A percentile compares a stretch with the other conserved stretches of the same genome.
phyloP scores from a whole-genome alignment of 2,329 filamentous ascomycete species.

The Aschersonia sp. region DNA sequence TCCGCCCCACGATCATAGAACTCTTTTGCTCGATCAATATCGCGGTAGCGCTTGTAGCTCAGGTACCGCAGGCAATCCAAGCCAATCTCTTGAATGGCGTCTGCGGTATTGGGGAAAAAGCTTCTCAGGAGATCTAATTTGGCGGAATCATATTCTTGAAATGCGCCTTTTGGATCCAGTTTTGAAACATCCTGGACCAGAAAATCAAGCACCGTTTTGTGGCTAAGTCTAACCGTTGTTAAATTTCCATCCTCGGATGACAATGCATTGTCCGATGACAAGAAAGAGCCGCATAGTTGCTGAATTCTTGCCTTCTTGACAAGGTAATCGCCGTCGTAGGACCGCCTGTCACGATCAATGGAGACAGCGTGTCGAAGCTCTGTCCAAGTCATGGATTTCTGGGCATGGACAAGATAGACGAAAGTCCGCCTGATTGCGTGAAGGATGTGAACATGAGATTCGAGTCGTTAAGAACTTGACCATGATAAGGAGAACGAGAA shows the following conservation, averaged over 20 bases:
- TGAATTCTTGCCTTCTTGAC: not conserved
- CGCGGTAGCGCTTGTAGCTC: not conserved
- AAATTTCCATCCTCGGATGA: not conserved
- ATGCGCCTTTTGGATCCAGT: not conserved
- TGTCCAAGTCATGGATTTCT: not conserved
- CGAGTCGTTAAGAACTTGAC: not conserved
- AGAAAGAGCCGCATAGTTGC: not conserved
- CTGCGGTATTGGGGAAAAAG: not conserved
- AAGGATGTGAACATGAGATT: not conserved
- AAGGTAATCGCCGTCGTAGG: not conserved
- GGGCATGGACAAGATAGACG: not conserved
- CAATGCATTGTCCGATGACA: not conserved
- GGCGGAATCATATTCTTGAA: not conserved
- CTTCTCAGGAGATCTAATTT: not conserved
- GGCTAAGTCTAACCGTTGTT: not conserved
- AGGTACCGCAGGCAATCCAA: not conserved
- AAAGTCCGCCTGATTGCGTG: not conserved
- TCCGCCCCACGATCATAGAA: not conserved
- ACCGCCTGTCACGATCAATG: not conserved
- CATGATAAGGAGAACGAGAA: not conserved
- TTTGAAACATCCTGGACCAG: not conserved
- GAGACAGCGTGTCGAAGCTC: not conserved
- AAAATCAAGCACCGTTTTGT: not conserved
- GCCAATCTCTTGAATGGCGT: not conserved
- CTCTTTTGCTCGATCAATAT: not conserved